These are phyloP conservation scores for Physaria fendleri DNA, from an alignment of 345 rosid genomes.

Conservation along the genomic window DNA sequence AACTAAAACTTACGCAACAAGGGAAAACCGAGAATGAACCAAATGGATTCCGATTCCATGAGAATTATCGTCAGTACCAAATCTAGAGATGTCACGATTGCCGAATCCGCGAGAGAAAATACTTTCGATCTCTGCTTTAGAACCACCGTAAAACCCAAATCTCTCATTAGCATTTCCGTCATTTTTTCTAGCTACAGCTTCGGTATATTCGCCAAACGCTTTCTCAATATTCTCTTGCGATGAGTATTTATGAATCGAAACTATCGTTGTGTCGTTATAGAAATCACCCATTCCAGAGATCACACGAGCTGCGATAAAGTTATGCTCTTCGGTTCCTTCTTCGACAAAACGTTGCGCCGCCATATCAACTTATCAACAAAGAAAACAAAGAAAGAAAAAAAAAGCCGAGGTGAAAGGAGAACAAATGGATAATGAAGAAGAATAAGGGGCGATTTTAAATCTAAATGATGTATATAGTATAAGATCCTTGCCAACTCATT, in stretches of 20 bases:
- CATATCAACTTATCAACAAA: no score
- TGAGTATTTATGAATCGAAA: constrained; percentile 36
- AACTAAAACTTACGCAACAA: constrained; percentile 31
- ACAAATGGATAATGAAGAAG: no score
- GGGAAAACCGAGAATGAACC: constrained; percentile 16
- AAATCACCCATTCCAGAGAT: constrained; percentile 24
- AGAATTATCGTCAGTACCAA: not conserved
- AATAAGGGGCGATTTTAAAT: no score
- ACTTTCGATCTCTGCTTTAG: constrained; percentile 30
- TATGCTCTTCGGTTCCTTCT: constrained; percentile 25
- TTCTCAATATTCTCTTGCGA: constrained; percentile 10
- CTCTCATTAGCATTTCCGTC: constrained; percentile 37
- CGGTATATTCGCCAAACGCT: constrained; percentile 29
- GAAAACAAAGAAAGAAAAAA: not conserved
- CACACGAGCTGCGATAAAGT: constrained; percentile 12
- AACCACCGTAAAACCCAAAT: constrained; percentile 41
- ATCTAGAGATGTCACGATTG: not conserved
- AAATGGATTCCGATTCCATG: constrained; percentile 36
- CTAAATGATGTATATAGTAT: no score
- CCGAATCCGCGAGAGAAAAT: constrained; percentile 40
- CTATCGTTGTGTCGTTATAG: constrained; percentile 26
- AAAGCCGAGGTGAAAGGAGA: not conserved
- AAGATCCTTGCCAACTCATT: no score
- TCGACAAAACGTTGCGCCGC: no score
- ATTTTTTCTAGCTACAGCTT: constrained; percentile 36